phyloP scores from a whole-genome alignment of 2,329 filamentous ascomycete species.

The Ambrosiella beaveri region DNA sequence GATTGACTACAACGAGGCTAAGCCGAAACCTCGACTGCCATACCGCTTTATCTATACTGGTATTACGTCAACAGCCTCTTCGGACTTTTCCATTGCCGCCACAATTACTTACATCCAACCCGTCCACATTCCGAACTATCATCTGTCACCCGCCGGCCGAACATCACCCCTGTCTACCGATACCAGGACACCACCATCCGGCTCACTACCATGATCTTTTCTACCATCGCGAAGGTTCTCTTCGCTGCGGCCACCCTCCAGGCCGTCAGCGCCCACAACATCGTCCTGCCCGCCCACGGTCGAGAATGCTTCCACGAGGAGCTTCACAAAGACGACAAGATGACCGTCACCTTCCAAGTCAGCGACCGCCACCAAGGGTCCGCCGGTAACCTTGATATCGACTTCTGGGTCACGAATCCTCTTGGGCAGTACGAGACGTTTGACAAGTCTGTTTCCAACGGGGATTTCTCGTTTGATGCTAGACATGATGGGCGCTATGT shows the following conservation, averaged over 20 bases:
- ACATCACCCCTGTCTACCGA: neutral
- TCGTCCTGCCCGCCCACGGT: constrained; percentile 81
- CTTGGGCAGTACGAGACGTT: constrained; percentile 57
- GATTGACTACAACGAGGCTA: constrained; percentile 4
- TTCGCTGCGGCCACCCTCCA: constrained; percentile 28
- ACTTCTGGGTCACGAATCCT: constrained; percentile 94
- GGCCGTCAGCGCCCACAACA: constrained; percentile 72
- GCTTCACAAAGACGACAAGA: constrained; percentile 85
- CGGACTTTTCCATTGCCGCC: neutral
- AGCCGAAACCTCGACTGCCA: neutral
- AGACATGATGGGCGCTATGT: constrained; percentile 70
- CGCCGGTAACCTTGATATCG: constrained; percentile 85
- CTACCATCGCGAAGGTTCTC: constrained; percentile 27
- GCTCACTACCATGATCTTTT: constrained; percentile 24
- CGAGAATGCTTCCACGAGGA: constrained; percentile 95
- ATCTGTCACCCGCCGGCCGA: neutral
- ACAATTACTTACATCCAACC: neutral
- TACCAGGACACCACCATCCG: neutral
- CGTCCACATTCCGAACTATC: neutral
- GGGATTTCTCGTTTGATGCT: constrained; percentile 85
- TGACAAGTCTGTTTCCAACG: constrained; percentile 67
- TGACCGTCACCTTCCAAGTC: constrained; percentile 97
- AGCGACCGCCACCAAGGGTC: constrained; percentile 91
- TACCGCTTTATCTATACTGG: neutral
- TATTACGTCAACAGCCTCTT: neutral